Evolutionary conservation across 805 yeast species (phyloP), one percentile per base, ranked within the genome.

Genomic region (Pichia gijzeniarum): DNA sequence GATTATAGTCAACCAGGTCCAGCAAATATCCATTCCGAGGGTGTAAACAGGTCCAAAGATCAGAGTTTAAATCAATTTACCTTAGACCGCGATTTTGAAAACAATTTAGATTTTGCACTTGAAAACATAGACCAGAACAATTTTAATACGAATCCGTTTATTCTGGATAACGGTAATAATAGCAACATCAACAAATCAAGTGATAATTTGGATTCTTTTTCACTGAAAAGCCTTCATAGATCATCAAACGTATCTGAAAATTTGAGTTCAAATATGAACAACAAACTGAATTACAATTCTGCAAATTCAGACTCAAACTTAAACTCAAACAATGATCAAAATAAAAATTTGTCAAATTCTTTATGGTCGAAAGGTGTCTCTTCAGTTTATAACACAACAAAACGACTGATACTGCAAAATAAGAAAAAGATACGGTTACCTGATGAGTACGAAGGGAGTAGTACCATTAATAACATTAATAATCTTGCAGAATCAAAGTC

Each of bases 51-150:
- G 21, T 30, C 43, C 20, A 34, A 36, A 28, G 40, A 58, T 18
- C 63, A 55, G 36, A 62, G 63, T 47, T 49, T 62, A 34, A 63
- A 55, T 27, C 74, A 74, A 38, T 68, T 78, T 12, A 53, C 54
- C 34, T 71, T 81, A 54, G 88, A 82, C 53, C 74, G 76, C 52
- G 72, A 71, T 53, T 76, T 83, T 57, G 88, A 82, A 57, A 72
- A 70, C 51, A 78, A 84, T 10, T 67, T 81, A 47, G 85, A 80
- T 54, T 77, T 77, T 40, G 91, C 88, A 1, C 65, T 83, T 52
- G 77, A 77, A 55, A 79, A 64, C 60, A 70, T 69, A 52, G 70
- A 64, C 54, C 67, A 57, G 44, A 60, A 56, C 51, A 70, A 64
- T 54, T 65, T 56, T 46, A 60, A 57, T 57, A 28, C 19, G 3